Evolutionary conservation across 768 basidiomycete species (phyloP).

Genomic region (Xanthoconium purpureum): DNA sequence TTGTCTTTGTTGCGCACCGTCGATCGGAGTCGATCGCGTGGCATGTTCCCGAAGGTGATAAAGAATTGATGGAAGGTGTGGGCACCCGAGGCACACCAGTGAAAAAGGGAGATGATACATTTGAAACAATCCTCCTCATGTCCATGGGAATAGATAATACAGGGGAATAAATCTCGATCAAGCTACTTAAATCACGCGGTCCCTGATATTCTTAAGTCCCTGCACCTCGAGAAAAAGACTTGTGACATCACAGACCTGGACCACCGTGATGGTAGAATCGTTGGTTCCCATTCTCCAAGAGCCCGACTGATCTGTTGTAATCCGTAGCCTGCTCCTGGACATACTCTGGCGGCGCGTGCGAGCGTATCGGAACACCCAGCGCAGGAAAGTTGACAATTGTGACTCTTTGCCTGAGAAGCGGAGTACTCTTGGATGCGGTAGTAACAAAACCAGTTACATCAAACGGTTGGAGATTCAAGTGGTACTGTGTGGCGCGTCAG

Average conservation of each 20-base stretch:
- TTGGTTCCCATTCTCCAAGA: conserved; percentile 56
- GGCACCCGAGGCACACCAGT: conserved; percentile 44
- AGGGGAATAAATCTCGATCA: background rate
- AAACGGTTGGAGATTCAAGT: conserved; percentile 42
- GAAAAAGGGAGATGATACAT: conserved; percentile 62
- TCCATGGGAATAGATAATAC: conserved; percentile 17
- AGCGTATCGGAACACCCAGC: conserved; percentile 38
- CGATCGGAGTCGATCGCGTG: conserved; percentile 56
- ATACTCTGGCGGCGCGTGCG: conserved; percentile 55
- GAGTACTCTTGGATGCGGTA: conserved; percentile 18
- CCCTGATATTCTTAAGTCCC: background rate
- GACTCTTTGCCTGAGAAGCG: conserved; percentile 40
- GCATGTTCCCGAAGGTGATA: conserved; percentile 50
- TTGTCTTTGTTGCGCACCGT: conserved; percentile 62
- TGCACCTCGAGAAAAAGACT: no score
- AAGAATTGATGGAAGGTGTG: conserved; percentile 54
- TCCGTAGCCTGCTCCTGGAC: conserved; percentile 40
- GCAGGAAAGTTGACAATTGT: conserved; percentile 39
- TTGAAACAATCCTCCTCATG: conserved; percentile 62
- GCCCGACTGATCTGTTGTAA: conserved; percentile 50
- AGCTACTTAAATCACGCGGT: no score
- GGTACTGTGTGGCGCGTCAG: conserved; percentile 37
- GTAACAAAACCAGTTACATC: conserved; percentile 41
- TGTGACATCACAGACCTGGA: background rate
- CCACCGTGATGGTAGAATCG: conserved; percentile 37